Evolutionary conservation across 202 grass and related monocot genomes (phyloP).

Genomic region (Zizania palustris): DNA sequence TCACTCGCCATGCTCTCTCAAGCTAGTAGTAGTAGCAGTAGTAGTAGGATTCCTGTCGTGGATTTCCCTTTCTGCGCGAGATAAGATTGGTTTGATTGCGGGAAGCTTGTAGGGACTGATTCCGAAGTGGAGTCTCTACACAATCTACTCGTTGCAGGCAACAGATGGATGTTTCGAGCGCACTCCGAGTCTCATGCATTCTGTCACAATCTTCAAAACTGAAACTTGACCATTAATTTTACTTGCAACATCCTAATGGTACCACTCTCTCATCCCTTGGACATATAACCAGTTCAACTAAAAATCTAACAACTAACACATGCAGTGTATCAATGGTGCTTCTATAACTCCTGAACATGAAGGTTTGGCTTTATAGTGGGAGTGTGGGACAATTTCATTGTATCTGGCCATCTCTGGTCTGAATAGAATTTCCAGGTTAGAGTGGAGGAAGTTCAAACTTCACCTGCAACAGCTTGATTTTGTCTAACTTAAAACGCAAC

Average conservation of each 20-base stretch:
- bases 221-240: not conserved
- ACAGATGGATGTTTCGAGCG: not conserved
- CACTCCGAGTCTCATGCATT: not conserved
- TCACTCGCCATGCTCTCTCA: conserved; percentile 3
- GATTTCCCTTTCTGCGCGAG: not conserved
- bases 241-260: not conserved
- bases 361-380: not conserved
- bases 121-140: not conserved
- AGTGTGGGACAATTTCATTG: conserved; percentile 6
- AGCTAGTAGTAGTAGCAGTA: too few species aligned
- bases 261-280: not conserved
- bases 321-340: conserved; percentile 8
- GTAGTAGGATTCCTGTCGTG: not conserved
- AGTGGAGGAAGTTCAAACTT: conserved; percentile 13
- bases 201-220: not conserved
- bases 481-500: not conserved
- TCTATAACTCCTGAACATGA: conserved; percentile 11
- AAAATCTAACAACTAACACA: not conserved
- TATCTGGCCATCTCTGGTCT: not conserved
- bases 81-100: not conserved
- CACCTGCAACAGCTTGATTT: not conserved
- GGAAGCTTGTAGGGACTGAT: not conserved
- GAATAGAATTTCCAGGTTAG: not conserved
- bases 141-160: not conserved
- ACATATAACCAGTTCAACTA: not conserved